Evolutionary conservation across 2,329 filamentous ascomycete species (phyloP).

Genomic region (Calycina marina): DNA sequence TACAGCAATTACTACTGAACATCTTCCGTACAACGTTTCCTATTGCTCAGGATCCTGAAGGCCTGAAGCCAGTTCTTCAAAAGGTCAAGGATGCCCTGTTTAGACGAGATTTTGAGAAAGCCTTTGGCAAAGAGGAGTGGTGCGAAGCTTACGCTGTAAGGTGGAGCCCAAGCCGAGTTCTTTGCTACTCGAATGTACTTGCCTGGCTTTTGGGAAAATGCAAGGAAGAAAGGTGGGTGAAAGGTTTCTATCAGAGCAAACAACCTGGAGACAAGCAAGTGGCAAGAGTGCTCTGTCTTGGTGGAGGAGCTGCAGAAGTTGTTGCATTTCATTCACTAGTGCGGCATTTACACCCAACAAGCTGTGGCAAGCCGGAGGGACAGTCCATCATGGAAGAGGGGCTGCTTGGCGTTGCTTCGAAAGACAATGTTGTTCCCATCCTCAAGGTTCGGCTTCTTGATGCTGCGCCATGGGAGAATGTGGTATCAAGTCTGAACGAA

Average conservation of each 20-base stretch:
- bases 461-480: slow-evolving; percentile 60
- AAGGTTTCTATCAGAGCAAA: not conserved
- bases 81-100: slow-evolving; percentile 77
- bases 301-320: slow-evolving; percentile 46
- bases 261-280: not conserved
- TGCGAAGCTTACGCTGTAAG: slow-evolving; percentile 73
- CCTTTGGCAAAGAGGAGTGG: slow-evolving; percentile 59
- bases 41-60: slow-evolving; percentile 30
- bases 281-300: slow-evolving; percentile 14
- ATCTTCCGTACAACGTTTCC: slow-evolving; percentile 55
- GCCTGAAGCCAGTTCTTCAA: slow-evolving; percentile 49
- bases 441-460: slow-evolving; percentile 54
- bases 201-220: slow-evolving; percentile 4
- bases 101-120: slow-evolving; percentile 66
- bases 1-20: slow-evolving; percentile 59
- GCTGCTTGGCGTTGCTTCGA: not conserved
- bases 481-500: slow-evolving; percentile 42
- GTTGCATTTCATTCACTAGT: slow-evolving; percentile 43
- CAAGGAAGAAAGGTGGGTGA: not conserved
- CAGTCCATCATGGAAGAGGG: not conserved
- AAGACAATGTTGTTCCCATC: not conserved
- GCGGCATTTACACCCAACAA: slow-evolving; percentile 22
- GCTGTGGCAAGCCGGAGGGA: not conserved
- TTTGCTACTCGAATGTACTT: slow-evolving; percentile 57
- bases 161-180: slow-evolving; percentile 77